These are phyloP conservation scores for Fusarium sp. DNA, from an alignment of 2,329 filamentous ascomycete genomes.

Conservation along the genomic window DNA sequence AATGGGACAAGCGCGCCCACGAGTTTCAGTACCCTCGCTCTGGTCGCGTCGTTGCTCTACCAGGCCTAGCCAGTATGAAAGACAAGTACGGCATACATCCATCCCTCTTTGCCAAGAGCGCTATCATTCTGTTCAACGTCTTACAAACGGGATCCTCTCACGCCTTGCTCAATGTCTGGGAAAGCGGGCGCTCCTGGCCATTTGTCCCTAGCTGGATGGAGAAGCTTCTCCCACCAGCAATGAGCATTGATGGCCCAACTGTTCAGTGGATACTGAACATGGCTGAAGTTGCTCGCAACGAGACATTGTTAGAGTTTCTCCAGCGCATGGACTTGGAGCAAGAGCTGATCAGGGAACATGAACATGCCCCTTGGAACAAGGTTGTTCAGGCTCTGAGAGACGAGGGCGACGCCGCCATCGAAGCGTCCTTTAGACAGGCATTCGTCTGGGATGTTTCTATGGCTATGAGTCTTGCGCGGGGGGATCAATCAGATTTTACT, in stretches of 20 bases:
- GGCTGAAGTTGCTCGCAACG: constrained; percentile 36
- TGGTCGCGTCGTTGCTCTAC: constrained; percentile 44
- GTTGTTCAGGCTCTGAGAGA: constrained; percentile 46
- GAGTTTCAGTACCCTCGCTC: constrained; percentile 46
- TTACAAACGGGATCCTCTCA: constrained; percentile 45
- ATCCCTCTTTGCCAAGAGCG: constrained; percentile 45
- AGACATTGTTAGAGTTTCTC: constrained; percentile 45
- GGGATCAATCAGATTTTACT: constrained; percentile 31
- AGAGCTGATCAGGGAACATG: constrained; percentile 38
- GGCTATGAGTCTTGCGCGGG: constrained; percentile 37
- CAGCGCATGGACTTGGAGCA: constrained; percentile 42
- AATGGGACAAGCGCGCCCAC: constrained; percentile 40
- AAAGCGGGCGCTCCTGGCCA: constrained; percentile 49
- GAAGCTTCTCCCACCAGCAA: constrained; percentile 46
- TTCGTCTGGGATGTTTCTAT: constrained; percentile 53
- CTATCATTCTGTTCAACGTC: constrained; percentile 48
- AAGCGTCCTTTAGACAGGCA: constrained; percentile 49
- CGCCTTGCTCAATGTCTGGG: constrained; percentile 49
- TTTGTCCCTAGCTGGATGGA: constrained; percentile 50
- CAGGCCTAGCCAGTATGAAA: constrained; percentile 38
- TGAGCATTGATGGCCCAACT: constrained; percentile 51
- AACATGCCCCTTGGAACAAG: constrained; percentile 49
- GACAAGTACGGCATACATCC: constrained; percentile 38
- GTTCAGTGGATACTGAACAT: constrained; percentile 50
- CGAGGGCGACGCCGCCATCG: constrained; percentile 45